These are phyloP conservation scores for Fusarium compactum DNA, from an alignment of 2,329 filamentous ascomycete genomes.

Conservation along the genomic window DNA sequence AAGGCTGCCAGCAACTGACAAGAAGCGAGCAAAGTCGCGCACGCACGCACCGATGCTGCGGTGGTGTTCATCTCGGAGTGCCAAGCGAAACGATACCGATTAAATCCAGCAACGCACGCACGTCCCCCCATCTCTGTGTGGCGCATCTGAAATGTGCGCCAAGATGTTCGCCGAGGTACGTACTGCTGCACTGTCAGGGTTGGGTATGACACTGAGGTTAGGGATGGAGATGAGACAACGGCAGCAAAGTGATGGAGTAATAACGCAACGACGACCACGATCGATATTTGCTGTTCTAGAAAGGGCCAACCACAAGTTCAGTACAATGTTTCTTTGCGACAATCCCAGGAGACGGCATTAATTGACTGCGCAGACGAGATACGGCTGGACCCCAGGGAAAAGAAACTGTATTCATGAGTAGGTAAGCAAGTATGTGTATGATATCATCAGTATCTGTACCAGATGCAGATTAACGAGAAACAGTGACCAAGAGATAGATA, in stretches of 20 bases:
- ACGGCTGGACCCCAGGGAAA: not conserved
- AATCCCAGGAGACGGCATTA: not conserved
- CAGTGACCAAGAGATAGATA: slow-evolving; percentile 5
- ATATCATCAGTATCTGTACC: not conserved
- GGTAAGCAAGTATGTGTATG: not conserved
- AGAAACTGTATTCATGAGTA: not conserved
- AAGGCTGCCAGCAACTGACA: slow-evolving; percentile 17
- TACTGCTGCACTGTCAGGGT: slow-evolving; percentile 13
- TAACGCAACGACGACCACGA: slow-evolving; percentile 16
- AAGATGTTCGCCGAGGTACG: slow-evolving; percentile 28
- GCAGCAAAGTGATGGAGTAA: slow-evolving; percentile 26
- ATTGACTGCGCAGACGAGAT: not conserved
- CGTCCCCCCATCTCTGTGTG: slow-evolving; percentile 31
- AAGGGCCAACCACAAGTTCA: not conserved
- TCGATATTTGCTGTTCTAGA: not conserved
- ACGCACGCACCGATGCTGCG: slow-evolving; percentile 25
- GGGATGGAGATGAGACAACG: slow-evolving; percentile 30
- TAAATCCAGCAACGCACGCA: slow-evolving; percentile 37
- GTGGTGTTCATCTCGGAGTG: slow-evolving; percentile 39
- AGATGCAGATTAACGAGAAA: slow-evolving; percentile 12
- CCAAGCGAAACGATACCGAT: slow-evolving; percentile 43
- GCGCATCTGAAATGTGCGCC: slow-evolving; percentile 33
- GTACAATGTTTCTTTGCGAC: not conserved
- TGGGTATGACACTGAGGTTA: slow-evolving; percentile 26
- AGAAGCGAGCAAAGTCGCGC: slow-evolving; percentile 33